Evolutionary conservation across 2,329 filamentous ascomycete species (phyloP).

Genomic region (Chaetomiaceae sp.): DNA sequence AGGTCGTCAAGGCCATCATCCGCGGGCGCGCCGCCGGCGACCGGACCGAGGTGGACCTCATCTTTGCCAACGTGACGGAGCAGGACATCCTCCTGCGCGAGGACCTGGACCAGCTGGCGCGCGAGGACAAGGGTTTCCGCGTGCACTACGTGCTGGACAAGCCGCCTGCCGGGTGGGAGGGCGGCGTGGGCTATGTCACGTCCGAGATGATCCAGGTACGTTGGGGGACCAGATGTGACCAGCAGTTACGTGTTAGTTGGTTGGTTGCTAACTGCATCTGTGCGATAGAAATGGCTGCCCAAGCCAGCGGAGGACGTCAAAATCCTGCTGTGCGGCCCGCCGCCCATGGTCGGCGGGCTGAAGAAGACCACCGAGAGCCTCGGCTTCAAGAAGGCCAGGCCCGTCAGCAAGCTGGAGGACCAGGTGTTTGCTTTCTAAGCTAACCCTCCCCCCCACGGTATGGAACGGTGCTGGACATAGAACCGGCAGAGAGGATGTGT

Average conservation of each 20-base stretch:
- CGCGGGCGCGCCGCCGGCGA: constrained; percentile 75
- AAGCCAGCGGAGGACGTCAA: constrained; percentile 83
- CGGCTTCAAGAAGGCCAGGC: constrained; percentile 86
- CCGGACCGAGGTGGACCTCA: constrained; percentile 83
- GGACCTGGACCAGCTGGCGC: constrained; percentile 75
- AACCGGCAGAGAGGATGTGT: not conserved
- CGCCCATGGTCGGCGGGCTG: constrained; percentile 92
- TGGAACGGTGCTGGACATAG: too few species aligned
- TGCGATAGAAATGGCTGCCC: constrained; percentile 66
- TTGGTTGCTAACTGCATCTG: constrained; percentile 30
- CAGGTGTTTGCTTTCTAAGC: constrained; percentile 92
- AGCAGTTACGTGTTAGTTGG: not conserved
- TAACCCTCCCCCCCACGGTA: too few species aligned
- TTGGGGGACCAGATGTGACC: too few species aligned
- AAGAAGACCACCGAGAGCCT: constrained; percentile 92
- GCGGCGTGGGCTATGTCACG: constrained; percentile 92
- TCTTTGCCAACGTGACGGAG: constrained; percentile 93
- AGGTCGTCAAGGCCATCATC: constrained; percentile 87
- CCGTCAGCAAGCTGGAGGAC: constrained; percentile 96
- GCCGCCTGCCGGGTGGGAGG: constrained; percentile 85
- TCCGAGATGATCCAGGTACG: constrained; percentile 81
- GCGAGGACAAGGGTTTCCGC: constrained; percentile 74
- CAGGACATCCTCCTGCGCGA: constrained; percentile 93
- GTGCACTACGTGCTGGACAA: constrained; percentile 97
- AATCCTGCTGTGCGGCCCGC: constrained; percentile 89